Percentiles rank a stretch among this genome's conserved stretches.
Evolutionary conservation across 2,329 filamentous ascomycete species (phyloP).

Genomic region (Alternaria sp.): DNA sequence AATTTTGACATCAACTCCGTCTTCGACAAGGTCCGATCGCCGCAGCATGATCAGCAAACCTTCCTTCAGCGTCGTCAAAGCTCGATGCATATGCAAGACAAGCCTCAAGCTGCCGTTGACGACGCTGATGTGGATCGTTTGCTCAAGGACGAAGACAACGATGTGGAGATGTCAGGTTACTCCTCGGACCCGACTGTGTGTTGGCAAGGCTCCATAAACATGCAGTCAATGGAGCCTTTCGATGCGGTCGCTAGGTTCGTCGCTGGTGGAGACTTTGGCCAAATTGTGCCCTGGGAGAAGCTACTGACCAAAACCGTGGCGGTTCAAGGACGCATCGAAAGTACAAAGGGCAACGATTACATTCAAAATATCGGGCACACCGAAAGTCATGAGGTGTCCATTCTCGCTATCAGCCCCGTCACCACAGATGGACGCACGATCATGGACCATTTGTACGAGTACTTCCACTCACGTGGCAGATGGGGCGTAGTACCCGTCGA

Average conservation of each 20-base stretch:
- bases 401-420: constrained; percentile 73
- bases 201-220: constrained; percentile 58
- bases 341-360: constrained; percentile 86
- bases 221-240: constrained; percentile 81
- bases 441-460: constrained; percentile 83
- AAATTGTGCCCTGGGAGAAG: constrained; percentile 74
- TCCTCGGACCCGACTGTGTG: constrained; percentile 74
- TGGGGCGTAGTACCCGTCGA: constrained; percentile 77
- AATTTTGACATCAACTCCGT: constrained; percentile 88
- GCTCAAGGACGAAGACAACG: constrained; percentile 80
- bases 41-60: constrained; percentile 61
- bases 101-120: constrained; percentile 66
- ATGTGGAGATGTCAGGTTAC: constrained; percentile 78
- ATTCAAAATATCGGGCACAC: constrained; percentile 86
- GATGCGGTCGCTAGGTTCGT: constrained; percentile 80
- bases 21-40: constrained; percentile 82
- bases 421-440: constrained; percentile 65
- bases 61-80: constrained; percentile 61
- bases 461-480: constrained; percentile 81
- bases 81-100: constrained; percentile 54
- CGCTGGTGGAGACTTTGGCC: constrained; percentile 80
- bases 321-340: constrained; percentile 81
- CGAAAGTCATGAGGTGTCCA: constrained; percentile 81
- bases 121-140: constrained; percentile 92
- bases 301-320: constrained; percentile 75